Conservation (phyloP, 257 asterid genomes). For the Rauvolfia tetraphylla region DNA sequence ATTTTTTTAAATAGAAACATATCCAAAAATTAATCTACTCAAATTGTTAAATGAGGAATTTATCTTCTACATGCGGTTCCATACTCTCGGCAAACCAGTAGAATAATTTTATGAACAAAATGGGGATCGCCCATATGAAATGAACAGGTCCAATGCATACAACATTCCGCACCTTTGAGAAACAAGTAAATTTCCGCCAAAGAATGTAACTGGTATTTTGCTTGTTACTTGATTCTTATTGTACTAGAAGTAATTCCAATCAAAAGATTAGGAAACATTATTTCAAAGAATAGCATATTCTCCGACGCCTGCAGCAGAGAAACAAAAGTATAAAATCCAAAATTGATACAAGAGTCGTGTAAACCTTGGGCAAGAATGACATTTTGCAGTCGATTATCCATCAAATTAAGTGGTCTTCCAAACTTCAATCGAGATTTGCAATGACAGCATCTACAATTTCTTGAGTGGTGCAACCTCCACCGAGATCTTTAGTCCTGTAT, state of each 20-base stretch:
- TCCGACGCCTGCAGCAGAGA: slow-evolving; percentile 6
- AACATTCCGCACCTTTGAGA: not conserved
- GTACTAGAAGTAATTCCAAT: not conserved
- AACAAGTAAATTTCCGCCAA: not conserved
- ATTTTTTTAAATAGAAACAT: too few species aligned
- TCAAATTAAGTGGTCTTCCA: not conserved
- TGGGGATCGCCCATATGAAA: too few species aligned
- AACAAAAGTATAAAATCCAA: slow-evolving; percentile 18
- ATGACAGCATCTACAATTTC: slow-evolving; percentile 87
- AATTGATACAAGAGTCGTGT: slow-evolving; percentile 28
- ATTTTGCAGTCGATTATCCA: slow-evolving; percentile 13
- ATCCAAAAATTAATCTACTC: too few species aligned
- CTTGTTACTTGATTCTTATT: slow-evolving; percentile 10
- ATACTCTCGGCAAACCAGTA: not conserved
- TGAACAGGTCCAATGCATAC: not conserved
- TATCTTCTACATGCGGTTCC: too few species aligned
- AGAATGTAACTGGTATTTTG: not conserved
- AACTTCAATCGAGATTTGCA: slow-evolving; percentile 51
- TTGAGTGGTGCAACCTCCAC: slow-evolving; percentile 84
- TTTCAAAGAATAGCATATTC: slow-evolving; percentile 17
- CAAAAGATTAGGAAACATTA: not conserved
- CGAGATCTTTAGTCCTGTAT: slow-evolving; percentile 79
- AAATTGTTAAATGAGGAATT: too few species aligned
- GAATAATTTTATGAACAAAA: not conserved
- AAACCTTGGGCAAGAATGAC: slow-evolving; percentile 12